Evolutionary conservation across 2,329 filamentous ascomycete species (phyloP).

Genomic region (Ophiosphaerella korrae): DNA sequence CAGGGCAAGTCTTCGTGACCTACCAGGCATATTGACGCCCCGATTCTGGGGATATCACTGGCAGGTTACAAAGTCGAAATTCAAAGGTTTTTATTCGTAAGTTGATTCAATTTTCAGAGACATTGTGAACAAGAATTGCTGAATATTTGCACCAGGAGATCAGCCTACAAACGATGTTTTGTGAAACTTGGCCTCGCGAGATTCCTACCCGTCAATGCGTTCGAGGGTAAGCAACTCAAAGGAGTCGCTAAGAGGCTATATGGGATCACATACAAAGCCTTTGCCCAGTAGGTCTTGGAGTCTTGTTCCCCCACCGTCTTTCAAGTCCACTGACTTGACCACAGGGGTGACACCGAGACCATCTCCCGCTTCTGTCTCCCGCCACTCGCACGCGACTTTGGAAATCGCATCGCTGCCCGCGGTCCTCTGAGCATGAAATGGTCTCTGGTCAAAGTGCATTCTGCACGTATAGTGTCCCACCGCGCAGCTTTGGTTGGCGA

Average conservation of each 20-base stretch:
- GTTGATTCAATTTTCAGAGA: conserved; percentile 1
- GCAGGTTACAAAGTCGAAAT: conserved; percentile 23
- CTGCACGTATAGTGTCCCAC: conserved; percentile 62
- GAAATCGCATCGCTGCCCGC: conserved; percentile 60
- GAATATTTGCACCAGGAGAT: conserved; percentile 14
- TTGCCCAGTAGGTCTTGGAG: background rate
- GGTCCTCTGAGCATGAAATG: conserved; percentile 55
- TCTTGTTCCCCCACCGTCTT: background rate
- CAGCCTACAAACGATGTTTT: conserved; percentile 17
- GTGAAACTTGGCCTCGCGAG: conserved; percentile 16
- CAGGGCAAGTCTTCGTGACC: conserved; percentile 18
- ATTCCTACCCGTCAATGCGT: conserved; percentile 19
- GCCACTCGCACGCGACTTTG: conserved; percentile 59
- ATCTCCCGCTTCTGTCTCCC: conserved; percentile 58
- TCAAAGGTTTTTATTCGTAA: conserved; percentile 22
- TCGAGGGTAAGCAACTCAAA: conserved; percentile 14
- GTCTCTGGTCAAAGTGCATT: conserved; percentile 22
- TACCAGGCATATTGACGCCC: conserved; percentile 8
- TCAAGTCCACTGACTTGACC: background rate
- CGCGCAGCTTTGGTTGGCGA: conserved; percentile 55
- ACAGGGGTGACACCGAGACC: conserved; percentile 24
- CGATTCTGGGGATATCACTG: conserved; percentile 24
- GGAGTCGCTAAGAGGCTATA: conserved; percentile 58
- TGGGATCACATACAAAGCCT: conserved; percentile 59
- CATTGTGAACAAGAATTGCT: background rate